A percentile compares a stretch with the other conserved stretches of the same genome.
Evolutionary conservation across 345 rosid species (phyloP).

Genomic region (Arabis alpina): DNA sequence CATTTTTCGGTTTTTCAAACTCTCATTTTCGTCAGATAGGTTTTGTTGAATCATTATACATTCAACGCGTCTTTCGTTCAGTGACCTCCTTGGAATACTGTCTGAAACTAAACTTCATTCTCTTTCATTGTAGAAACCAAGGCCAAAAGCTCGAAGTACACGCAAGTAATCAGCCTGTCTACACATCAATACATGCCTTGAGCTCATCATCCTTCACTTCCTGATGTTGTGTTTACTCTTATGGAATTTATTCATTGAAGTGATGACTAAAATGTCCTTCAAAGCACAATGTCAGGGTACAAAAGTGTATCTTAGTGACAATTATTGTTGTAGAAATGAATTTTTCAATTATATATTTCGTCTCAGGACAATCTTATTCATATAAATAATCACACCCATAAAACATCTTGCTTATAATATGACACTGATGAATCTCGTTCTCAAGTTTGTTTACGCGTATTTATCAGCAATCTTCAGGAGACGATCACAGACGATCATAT

Average conservation of each 20-base stretch:
- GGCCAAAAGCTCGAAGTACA: slow-evolving; percentile 77
- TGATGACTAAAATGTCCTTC: slow-evolving; percentile 19
- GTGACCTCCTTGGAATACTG: slow-evolving; percentile 5
- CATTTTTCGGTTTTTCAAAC: background rate
- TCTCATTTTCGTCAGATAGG: slow-evolving; percentile 18
- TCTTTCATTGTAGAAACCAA: slow-evolving; percentile 63
- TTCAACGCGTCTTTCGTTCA: background rate
- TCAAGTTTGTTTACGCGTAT: slow-evolving; percentile 1
- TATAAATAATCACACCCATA: background rate
- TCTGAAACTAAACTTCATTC: slow-evolving; percentile 9
- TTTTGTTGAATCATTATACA: slow-evolving; percentile 7
- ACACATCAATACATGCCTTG: slow-evolving; percentile 6
- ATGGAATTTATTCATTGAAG: slow-evolving; percentile 15
- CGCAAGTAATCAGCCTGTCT: slow-evolving; percentile 48
- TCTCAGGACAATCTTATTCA: slow-evolving; percentile 23
- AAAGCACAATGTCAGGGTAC: slow-evolving; percentile 10
- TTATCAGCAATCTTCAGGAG: slow-evolving; percentile 37
- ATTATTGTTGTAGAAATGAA: slow-evolving; percentile 35
- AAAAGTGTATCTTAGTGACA: slow-evolving; percentile 20
- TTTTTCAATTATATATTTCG: background rate
- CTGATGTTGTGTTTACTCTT: slow-evolving; percentile 16
- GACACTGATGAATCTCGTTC: background rate
- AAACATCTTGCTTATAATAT: background rate
- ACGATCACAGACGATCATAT: slow-evolving; percentile 47
- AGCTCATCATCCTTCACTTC: slow-evolving; percentile 14